Evolutionary conservation across 2,329 filamentous ascomycete species (phyloP).

Genomic region (Cladosporium sp.): DNA sequence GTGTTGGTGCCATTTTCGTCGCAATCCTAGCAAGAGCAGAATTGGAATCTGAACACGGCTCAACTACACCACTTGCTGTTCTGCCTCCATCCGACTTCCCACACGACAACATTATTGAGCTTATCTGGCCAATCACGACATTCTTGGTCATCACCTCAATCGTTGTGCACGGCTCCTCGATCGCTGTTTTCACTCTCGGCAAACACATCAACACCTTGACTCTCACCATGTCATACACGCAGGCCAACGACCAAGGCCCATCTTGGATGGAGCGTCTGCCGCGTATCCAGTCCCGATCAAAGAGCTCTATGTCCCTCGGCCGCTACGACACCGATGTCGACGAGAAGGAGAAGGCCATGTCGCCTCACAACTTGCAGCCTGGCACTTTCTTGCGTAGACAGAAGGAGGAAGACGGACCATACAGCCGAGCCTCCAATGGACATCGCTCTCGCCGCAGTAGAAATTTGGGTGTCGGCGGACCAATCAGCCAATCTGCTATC

Average conservation of each 20-base stretch:
- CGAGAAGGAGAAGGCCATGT: slow-evolving; percentile 38
- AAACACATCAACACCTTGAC: slow-evolving; percentile 97
- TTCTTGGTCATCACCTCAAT: slow-evolving; percentile 95
- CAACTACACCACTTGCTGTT: slow-evolving; percentile 66
- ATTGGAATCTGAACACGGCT: slow-evolving; percentile 59
- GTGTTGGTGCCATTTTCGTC: slow-evolving; percentile 93
- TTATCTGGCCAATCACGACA: slow-evolving; percentile 93
- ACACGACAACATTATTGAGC: slow-evolving; percentile 66
- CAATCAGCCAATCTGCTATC: slow-evolving; percentile 85
- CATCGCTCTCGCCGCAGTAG: slow-evolving; percentile 55
- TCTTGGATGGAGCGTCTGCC: slow-evolving; percentile 95
- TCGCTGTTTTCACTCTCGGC: slow-evolving; percentile 94
- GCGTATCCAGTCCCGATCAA: slow-evolving; percentile 74
- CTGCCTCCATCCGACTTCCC: slow-evolving; percentile 55
- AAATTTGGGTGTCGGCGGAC: slow-evolving; percentile 75
- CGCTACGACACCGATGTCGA: slow-evolving; percentile 63
- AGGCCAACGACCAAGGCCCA: slow-evolving; percentile 79
- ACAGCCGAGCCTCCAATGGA: slow-evolving; percentile 62
- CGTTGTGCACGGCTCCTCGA: slow-evolving; percentile 92
- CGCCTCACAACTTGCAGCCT: slow-evolving; percentile 56
- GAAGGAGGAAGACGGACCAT: slow-evolving; percentile 64
- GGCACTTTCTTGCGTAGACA: slow-evolving; percentile 77
- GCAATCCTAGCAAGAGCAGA: slow-evolving; percentile 92
- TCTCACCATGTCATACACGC: slow-evolving; percentile 93
- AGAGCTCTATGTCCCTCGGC: slow-evolving; percentile 66